Evolutionary conservation across 495 filamentous ascomycete genomes (phyloP).

Genomic region (Thermothielavioides terrestris): DNA sequence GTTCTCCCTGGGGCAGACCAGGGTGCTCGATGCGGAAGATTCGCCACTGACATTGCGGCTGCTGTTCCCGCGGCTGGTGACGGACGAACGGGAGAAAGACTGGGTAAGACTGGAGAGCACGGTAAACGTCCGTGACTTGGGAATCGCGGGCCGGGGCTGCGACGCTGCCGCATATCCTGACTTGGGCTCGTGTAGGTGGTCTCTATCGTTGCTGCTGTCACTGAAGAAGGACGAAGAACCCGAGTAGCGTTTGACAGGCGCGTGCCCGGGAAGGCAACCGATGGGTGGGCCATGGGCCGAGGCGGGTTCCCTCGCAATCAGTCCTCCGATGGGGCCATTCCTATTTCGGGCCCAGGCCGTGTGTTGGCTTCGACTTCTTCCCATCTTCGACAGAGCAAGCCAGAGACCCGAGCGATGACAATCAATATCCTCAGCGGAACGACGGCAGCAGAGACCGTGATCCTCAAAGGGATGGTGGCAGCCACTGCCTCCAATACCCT

Average conservation of each 20-base stretch:
- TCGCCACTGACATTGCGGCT: slow-evolving; percentile 18
- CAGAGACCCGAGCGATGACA: no score
- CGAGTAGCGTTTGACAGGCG: not conserved
- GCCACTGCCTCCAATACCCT: no score
- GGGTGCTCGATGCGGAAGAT: not conserved
- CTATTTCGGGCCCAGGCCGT: not conserved
- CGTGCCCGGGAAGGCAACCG: not conserved
- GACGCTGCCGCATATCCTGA: slow-evolving; percentile 5
- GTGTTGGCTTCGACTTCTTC: no score
- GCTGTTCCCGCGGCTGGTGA: slow-evolving; percentile 12
- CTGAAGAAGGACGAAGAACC: not conserved
- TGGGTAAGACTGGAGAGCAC: slow-evolving; percentile 32
- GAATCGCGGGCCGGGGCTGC: slow-evolving; percentile 8
- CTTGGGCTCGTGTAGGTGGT: not conserved
- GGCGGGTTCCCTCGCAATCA: slow-evolving; percentile 7
- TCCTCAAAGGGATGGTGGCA: no score
- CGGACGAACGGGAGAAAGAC: slow-evolving; percentile 29
- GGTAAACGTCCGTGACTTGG: slow-evolving; percentile 32
- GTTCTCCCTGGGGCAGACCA: no score
- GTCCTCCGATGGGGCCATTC: no score
- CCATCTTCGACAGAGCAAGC: no score
- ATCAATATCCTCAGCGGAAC: no score
- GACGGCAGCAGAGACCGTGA: no score
- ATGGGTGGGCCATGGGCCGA: slow-evolving; percentile 8
- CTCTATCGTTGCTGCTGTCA: slow-evolving; percentile 14